Base-by-base conservation (phyloP, 1,284 basidiomycete genomes). In the Moesziomyces sp. region DNA sequence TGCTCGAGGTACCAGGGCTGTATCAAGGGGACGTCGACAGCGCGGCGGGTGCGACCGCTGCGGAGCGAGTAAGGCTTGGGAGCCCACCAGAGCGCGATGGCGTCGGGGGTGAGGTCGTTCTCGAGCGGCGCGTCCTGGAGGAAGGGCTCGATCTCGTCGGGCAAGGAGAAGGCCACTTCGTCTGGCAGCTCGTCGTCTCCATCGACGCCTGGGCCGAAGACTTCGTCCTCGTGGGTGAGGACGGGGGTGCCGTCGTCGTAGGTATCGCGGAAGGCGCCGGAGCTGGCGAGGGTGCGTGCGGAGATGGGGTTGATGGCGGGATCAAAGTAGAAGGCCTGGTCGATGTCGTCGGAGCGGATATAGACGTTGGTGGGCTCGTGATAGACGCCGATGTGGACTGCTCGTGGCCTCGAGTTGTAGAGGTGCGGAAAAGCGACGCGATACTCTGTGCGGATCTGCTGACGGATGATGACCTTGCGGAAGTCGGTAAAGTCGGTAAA, bases 401-500 rank as follows among this genome's bases (percentile, higher is more conserved):
- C 93, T 44, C 97, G 93, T 56, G 97, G 97, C 10, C 97, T 89
- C 52, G 95, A 97, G 86, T 99, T 99, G 88, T 99, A 99, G 3
- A 99, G 88, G 83, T 99, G 97, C 24, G 97, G 97, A 88, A 98
- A 99, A 0, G 96, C 96, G 58, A 99, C 95, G 84, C 96, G 97
- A 88, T 99, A 99, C 86, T 99, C 97, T 3, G 97, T 99, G 53
- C 97, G 90, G 73, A 99, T 97, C 84, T 97, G 94, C 83, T 98
- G 95, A 34, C 97, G 94, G 76, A 99, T 99, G 85, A 99, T 97
- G 83, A 99, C 93, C 86, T 99, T 99, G 87, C 97, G 96, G 86
- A 99, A 97, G 84, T 99, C 97, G 84, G 99, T 99, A 83, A 99
- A 99, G 86, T 99, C 96, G 86, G 98, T 98, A 94, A 97, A 99